These are phyloP conservation scores for Salmacisia buchloeana DNA, from an alignment of 1,284 basidiomycete genomes.

Conservation along the genomic window DNA sequence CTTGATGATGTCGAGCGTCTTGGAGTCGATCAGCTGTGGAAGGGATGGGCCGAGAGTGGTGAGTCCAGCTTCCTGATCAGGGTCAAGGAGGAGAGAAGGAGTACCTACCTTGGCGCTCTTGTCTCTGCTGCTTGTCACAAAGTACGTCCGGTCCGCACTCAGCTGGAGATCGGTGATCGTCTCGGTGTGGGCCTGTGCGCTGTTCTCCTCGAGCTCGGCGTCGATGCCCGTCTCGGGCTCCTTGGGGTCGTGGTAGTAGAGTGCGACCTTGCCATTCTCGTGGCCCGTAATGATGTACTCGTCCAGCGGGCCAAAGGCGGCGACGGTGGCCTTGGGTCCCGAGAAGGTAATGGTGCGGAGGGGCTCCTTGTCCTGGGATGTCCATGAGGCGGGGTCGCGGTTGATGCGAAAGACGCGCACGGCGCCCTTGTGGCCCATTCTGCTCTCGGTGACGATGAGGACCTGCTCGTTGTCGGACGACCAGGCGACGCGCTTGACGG, in stretches of 20 bases:
- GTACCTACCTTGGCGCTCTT: slow-evolving; percentile 78
- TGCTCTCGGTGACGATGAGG: slow-evolving; percentile 91
- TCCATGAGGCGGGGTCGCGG: slow-evolving; percentile 42
- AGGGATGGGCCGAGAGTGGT: no score
- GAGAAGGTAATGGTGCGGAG: slow-evolving; percentile 48
- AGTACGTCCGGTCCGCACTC: slow-evolving; percentile 83
- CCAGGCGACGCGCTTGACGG: slow-evolving; percentile 88
- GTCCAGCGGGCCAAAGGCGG: slow-evolving; percentile 76
- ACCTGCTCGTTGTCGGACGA: slow-evolving; percentile 62
- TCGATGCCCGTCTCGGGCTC: slow-evolving; percentile 58
- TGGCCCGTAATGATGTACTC: slow-evolving; percentile 85
- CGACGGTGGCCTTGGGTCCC: slow-evolving; percentile 77
- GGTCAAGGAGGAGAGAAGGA: background rate
- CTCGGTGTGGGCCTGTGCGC: slow-evolving; percentile 33
- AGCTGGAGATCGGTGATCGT: slow-evolving; percentile 79
- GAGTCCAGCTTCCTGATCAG: background rate
- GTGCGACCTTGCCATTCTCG: slow-evolving; percentile 80
- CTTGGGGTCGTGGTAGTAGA: slow-evolving; percentile 47
- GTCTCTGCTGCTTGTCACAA: slow-evolving; percentile 93
- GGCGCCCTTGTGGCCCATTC: slow-evolving; percentile 67
- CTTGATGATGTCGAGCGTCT: slow-evolving; percentile 83
- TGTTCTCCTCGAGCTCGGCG: slow-evolving; percentile 78
- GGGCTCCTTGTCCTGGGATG: slow-evolving; percentile 38
- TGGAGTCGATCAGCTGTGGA: slow-evolving; percentile 78
- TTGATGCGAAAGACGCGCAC: slow-evolving; percentile 79